These are phyloP conservation scores for Oehlia diaphana DNA, from an alignment of 192 early-diverging fungal genomes.

Conservation along the genomic window DNA sequence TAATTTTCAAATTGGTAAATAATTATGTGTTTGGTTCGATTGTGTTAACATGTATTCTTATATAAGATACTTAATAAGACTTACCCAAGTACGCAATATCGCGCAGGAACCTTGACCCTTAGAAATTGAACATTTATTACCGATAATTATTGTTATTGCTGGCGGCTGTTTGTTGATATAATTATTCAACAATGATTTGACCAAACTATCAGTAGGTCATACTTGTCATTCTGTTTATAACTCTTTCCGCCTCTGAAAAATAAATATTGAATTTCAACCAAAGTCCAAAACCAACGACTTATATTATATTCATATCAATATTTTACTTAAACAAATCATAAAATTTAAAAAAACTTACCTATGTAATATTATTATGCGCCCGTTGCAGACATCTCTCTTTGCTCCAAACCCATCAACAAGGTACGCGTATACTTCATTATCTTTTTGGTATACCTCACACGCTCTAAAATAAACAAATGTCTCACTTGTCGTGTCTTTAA, in stretches of 20 bases:
- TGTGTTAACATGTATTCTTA: not conserved
- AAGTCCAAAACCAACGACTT: not conserved
- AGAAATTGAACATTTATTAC: not conserved
- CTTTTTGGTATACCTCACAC: not conserved
- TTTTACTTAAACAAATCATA: not conserved
- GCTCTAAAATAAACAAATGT: not conserved
- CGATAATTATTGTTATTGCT: not conserved
- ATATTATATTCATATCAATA: too few relatives aligned
- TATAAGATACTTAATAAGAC: not conserved
- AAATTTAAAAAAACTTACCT: not conserved
- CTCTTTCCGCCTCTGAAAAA: not conserved
- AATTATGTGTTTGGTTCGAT: not conserved
- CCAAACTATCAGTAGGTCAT: not conserved
- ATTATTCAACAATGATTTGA: not conserved
- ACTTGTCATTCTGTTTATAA: not conserved
- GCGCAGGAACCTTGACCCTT: not conserved
- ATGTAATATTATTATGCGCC: slow-evolving; percentile 1
- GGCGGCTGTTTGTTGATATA: not conserved
- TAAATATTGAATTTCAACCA: not conserved
- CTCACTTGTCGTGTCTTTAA: slow-evolving; percentile 9
- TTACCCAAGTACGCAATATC: slow-evolving; percentile 9
- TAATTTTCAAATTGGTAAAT: not conserved
- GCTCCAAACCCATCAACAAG: not conserved
- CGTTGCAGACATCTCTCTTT: not conserved
- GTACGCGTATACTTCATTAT: not conserved